These are phyloP conservation scores for Colletotrichum sp. DNA, from an alignment of 2,329 filamentous ascomycete species.

Conservation along the genomic window DNA sequence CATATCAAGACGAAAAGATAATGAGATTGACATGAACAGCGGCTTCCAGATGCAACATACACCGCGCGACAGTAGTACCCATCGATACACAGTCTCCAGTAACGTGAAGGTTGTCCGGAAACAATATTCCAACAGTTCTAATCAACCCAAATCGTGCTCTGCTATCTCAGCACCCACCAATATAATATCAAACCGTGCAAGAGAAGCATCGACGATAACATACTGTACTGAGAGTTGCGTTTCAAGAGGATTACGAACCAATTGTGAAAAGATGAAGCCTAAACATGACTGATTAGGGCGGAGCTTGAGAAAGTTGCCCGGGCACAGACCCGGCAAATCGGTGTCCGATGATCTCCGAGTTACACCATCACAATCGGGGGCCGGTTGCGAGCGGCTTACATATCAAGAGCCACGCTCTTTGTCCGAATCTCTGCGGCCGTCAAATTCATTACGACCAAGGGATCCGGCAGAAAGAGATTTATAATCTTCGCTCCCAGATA, in stretches of 20 bases:
- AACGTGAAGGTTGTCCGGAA: no score
- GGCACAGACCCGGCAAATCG: not conserved
- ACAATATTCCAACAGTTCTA: no score
- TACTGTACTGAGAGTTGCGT: not conserved
- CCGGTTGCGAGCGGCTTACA: not conserved
- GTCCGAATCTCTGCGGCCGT: not conserved
- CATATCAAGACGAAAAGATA: not conserved
- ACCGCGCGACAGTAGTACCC: no score
- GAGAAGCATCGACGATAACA: not conserved
- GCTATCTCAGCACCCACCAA: no score
- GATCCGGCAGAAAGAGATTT: not conserved
- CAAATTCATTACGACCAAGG: rapidly evolving
- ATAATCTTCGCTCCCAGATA: not conserved
- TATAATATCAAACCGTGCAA: no score
- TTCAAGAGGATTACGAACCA: not conserved
- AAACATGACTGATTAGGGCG: rapidly evolving
- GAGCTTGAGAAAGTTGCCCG: rapidly evolving
- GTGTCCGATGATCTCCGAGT: not conserved
- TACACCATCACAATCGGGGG: not conserved
- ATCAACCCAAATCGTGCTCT: no score
- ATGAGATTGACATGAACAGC: no score
- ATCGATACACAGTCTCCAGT: no score
- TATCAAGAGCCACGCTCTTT: not conserved
- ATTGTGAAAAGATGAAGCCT: not conserved
- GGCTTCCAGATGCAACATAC: no score